These are phyloP conservation scores for Paxillus ammoniavirescens DNA, from an alignment of 768 basidiomycete species.

Conservation along the genomic window DNA sequence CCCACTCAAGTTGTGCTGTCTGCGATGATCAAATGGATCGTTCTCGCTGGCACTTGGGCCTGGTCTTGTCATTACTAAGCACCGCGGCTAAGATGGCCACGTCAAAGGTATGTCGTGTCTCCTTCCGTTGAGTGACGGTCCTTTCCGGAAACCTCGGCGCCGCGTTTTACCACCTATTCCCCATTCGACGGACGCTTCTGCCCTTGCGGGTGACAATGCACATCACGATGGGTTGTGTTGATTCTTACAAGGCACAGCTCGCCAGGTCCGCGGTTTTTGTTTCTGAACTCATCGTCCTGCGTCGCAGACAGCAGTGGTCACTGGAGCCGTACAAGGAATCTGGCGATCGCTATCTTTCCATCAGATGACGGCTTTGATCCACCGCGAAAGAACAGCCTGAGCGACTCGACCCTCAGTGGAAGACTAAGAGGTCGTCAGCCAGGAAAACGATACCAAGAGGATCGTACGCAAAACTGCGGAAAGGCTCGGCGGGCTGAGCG, in stretches of 20 bases:
- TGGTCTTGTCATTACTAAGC: too few species aligned
- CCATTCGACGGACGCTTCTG: not conserved
- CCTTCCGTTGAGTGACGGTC: too few species aligned
- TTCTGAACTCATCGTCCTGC: not conserved
- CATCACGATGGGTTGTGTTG: not conserved
- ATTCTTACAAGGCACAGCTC: too few species aligned
- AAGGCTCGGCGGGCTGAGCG: conserved; percentile 10
- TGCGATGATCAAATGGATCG: too few species aligned
- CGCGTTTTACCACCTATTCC: not conserved
- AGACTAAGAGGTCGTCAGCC: conserved; percentile 6
- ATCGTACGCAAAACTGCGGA: conserved; percentile 6
- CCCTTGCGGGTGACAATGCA: not conserved
- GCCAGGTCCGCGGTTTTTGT: not conserved
- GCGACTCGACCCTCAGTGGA: conserved; percentile 7
- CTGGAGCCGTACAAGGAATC: conserved; percentile 2
- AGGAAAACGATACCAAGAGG: conserved; percentile 15
- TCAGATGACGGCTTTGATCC: conserved; percentile 4
- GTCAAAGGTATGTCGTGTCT: too few species aligned
- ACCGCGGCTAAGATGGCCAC: too few species aligned
- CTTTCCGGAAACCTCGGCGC: too few species aligned
- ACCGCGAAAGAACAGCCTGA: conserved; percentile 4
- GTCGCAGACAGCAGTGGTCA: not conserved
- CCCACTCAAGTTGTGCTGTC: too few species aligned
- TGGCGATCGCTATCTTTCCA: not conserved
- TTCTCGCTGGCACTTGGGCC: too few species aligned